phyloP scores from a whole-genome alignment of 768 basidiomycete species.

The Fomitopsis serialis region DNA sequence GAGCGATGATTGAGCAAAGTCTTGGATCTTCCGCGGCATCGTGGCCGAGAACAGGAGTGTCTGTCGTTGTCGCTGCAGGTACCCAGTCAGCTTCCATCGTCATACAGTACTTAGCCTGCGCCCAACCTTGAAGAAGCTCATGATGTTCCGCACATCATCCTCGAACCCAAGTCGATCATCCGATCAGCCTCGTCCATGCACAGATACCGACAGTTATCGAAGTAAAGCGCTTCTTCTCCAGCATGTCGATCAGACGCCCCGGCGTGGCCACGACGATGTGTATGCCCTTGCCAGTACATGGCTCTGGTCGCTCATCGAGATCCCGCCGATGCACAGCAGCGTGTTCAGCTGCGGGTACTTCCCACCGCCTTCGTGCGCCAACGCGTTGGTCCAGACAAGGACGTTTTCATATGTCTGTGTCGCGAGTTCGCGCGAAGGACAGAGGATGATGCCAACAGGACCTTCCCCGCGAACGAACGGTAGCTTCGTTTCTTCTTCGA shows the following conservation, averaged over 20 bases:
- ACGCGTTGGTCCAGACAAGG: slow-evolving; percentile 74
- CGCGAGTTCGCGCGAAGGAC: slow-evolving; percentile 95
- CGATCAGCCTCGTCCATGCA: slow-evolving; percentile 99
- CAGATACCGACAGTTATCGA: slow-evolving; percentile 91
- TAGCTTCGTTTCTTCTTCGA: slow-evolving; percentile 89
- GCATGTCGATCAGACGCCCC: slow-evolving; percentile 94
- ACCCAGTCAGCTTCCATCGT: neutral
- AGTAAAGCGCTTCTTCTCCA: slow-evolving; percentile 93
- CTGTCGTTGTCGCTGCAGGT: slow-evolving; percentile 84
- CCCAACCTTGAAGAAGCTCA: slow-evolving; percentile 97
- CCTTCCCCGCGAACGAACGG: slow-evolving; percentile 93
- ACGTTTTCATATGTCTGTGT: slow-evolving; percentile 97
- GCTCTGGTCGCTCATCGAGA: slow-evolving; percentile 96
- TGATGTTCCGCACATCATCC: slow-evolving; percentile 97
- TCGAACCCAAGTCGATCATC: slow-evolving; percentile 99
- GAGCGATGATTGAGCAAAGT: slow-evolving; percentile 96
- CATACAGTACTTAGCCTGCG: neutral
- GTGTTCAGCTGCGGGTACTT: slow-evolving; percentile 84
- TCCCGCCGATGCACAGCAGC: slow-evolving; percentile 93
- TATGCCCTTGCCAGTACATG: slow-evolving; percentile 85
- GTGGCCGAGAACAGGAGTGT: slow-evolving; percentile 97
- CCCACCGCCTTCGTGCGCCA: slow-evolving; percentile 58
- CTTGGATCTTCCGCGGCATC: slow-evolving; percentile 98
- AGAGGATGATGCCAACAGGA: slow-evolving; percentile 93
- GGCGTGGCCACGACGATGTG: slow-evolving; percentile 98